phyloP scores from a whole-genome alignment of 2,329 filamentous ascomycete genomes.

The Cladosporium velox region DNA sequence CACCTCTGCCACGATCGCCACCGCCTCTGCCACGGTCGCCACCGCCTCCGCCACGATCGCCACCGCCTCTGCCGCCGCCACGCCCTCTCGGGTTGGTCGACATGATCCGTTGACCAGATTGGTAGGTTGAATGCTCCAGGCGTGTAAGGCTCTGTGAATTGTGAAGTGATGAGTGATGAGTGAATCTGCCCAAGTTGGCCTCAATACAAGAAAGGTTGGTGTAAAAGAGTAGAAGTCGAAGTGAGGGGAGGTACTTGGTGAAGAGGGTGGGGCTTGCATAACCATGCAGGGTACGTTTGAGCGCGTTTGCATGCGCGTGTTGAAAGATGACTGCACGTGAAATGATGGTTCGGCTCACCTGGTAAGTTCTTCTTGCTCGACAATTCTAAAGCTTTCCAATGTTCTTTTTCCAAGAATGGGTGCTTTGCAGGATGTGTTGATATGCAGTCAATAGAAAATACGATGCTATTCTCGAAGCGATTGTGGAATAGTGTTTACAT shows the following conservation, averaged over 20 bases:
- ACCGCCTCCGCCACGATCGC: conserved; percentile 32
- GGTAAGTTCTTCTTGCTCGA: background rate
- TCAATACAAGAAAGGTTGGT: background rate
- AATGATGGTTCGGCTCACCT: background rate
- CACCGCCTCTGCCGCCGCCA: conserved; percentile 27
- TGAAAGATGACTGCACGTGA: background rate
- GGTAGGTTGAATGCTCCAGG: background rate
- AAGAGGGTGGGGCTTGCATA: background rate
- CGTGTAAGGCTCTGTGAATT: background rate
- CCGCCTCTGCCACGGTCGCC: conserved; percentile 30
- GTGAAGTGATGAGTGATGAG: background rate
- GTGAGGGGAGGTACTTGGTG: background rate
- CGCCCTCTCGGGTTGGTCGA: background rate
- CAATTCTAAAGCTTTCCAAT: background rate
- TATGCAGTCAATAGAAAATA: background rate
- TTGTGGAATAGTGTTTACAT: background rate
- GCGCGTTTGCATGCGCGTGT: background rate
- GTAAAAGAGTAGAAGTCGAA: background rate
- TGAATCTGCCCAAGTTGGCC: background rate
- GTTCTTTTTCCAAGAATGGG: background rate
- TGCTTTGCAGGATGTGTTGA: background rate
- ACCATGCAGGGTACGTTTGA: background rate
- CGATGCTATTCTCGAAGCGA: background rate
- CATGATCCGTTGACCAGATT: background rate
- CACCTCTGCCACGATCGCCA: conserved; percentile 31